Base-by-base conservation (phyloP, 1,284 basidiomycete species). In the Puccinia coronata region DNA sequence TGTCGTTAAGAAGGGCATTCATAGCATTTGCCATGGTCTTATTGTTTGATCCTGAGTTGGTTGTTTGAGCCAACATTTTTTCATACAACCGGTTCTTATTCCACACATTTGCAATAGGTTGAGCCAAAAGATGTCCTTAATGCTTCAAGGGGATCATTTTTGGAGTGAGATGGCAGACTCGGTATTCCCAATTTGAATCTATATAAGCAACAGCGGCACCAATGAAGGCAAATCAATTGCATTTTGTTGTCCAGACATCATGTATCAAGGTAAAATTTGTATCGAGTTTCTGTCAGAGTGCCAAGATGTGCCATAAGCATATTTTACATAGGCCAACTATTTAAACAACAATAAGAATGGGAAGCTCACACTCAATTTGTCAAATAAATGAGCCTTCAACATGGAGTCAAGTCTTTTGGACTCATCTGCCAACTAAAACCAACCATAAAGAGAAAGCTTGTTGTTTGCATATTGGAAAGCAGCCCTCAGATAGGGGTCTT, bases 121-220 rank as follows among this genome's bases (percentile, higher is more conserved):
- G 25, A 11, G 59, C 59, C 4, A 61, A 28, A 12, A 61, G 34
- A 12, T 34, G 25, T 5, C 59, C 59, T 11, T 61, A 31, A 31
- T 61, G 59, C 59, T 61, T 61, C 59, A 18, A 61, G 16, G 59
- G 59, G 59, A 61, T 61, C 59, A 61, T 61, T n/a, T 61, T 61
- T 6, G 34, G 6, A 3, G 59, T n/a, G 34, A 61, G 59, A 61
- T 61, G 59, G 12, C 34, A 28, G 34, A 36, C 25, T 16, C 5
- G 12, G n/a, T 61, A 61, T 28, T 36, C 34, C 59, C 59, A 61
- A 25, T 61, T 11, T 8, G n/a, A n/a, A n/a, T n/a, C n/a, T n/a
- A n/a, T n/a, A n/a, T n/a, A n/a, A n/a, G n/a, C n/a, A n/a, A n/a
- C 25, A 61, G 34, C 25, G 16, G 59, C 59, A 16, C 59, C 59